phyloP scores from a whole-genome alignment of 2,329 filamentous ascomycete genomes.

The Dothideomycetes sp. region DNA sequence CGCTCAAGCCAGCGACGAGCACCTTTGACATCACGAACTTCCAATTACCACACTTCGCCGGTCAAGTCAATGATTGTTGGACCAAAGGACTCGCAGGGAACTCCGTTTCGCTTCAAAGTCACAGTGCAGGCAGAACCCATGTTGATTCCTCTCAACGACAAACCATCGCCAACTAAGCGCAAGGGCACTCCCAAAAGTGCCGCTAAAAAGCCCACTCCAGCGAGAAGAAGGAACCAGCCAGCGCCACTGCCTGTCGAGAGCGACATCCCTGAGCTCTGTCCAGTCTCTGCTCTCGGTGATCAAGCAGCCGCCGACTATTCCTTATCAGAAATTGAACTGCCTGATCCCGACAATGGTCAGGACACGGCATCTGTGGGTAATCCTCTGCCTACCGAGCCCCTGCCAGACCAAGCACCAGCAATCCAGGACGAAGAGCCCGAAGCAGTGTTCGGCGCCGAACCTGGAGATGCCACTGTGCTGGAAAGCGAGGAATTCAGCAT shows the following conservation, averaged over 20 bases:
- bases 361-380: not conserved
- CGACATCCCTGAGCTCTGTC: not conserved
- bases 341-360: not conserved
- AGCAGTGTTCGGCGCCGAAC: slow-evolving; percentile 8
- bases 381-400: not conserved
- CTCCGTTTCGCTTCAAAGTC: slow-evolving; percentile 42
- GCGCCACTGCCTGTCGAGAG: slow-evolving; percentile 6
- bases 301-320: not conserved
- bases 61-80: slow-evolving; percentile 38
- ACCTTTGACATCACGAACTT: slow-evolving; percentile 23
- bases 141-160: not conserved
- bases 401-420: not conserved
- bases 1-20: slow-evolving; percentile 4
- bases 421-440: slow-evolving; percentile 13
- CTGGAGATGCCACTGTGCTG: slow-evolving; percentile 37
- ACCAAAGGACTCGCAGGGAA: slow-evolving; percentile 31
- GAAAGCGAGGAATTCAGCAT: slow-evolving; percentile 44
- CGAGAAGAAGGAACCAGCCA: not conserved
- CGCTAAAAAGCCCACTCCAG: not conserved
- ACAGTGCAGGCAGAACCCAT: slow-evolving; percentile 40
- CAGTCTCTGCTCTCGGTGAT: not conserved
- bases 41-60: slow-evolving; percentile 27
- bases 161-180: slow-evolving; percentile 24
- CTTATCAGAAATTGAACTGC: not conserved
- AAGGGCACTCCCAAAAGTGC: not conserved